These are phyloP conservation scores for Magnolia officinalis DNA, from an alignment of 164 flowering plant species.

Conservation along the genomic window DNA sequence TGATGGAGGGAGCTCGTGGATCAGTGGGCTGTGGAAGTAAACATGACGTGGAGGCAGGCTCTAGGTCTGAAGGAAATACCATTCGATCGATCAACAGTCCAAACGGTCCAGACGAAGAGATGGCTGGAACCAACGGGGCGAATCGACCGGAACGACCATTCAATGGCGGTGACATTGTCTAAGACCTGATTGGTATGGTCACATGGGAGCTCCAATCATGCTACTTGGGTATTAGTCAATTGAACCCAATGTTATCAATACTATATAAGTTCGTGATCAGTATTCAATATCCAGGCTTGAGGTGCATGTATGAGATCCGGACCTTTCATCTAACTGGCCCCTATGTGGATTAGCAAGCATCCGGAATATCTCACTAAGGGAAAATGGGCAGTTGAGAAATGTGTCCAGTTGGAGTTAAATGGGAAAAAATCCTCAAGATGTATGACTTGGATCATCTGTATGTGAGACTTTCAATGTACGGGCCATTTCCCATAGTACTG, in stretches of 20 bases:
- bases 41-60: background rate
- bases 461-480: no score
- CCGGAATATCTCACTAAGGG: no score
- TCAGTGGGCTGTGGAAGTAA: background rate
- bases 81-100: background rate
- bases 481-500: no score
- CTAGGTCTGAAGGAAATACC: background rate
- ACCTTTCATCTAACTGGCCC: no score
- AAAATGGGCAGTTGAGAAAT: no score
- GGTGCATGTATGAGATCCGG: no score
- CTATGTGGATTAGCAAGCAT: no score
- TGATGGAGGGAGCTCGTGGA: slow-evolving; percentile 20
- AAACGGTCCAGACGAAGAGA: background rate
- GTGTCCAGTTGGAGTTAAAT: no score
- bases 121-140: background rate
- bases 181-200: background rate
- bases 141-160: background rate
- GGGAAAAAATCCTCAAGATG: no score
- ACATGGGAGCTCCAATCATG: background rate
- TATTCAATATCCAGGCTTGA: no score
- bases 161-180: background rate
- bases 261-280: no score
- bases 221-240: background rate
- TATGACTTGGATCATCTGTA: no score
- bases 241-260: background rate